Percentiles rank a stretch among this genome's conserved stretches.
phyloP scores from a whole-genome alignment of 2,329 filamentous ascomycete genomes.

The Colletotrichum lentis region DNA sequence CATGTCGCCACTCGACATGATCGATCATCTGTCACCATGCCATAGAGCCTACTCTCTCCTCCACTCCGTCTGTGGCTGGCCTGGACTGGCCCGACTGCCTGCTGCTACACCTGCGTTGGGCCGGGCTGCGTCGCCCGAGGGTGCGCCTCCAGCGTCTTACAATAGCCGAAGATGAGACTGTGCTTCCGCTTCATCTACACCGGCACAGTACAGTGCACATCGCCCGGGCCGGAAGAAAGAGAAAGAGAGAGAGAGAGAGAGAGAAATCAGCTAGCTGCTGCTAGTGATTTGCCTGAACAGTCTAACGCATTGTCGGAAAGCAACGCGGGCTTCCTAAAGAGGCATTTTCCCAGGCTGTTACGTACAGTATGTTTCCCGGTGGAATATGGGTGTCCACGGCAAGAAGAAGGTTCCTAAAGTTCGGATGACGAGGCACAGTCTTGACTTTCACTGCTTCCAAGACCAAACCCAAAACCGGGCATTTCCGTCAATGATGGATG shows the following conservation, averaged over 20 bases:
- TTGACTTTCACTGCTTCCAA: slow-evolving; percentile 1
- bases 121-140: slow-evolving; percentile 10
- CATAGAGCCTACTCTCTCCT: neutral
- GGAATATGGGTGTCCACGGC: neutral
- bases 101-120: slow-evolving; percentile 4
- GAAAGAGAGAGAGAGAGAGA: no score
- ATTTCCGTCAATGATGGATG: slow-evolving; percentile 21
- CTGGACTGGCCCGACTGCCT: neutral
- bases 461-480: neutral
- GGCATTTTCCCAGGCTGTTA: slow-evolving; percentile 3
- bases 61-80: slow-evolving; percentile 3
- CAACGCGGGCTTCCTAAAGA: slow-evolving; percentile 15
- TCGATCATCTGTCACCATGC: neutral
- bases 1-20: neutral
- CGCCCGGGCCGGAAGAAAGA: no score
- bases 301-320: slow-evolving; percentile 7
- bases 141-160: slow-evolving; percentile 5
- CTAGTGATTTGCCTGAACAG: neutral
- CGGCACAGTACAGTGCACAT: neutral
- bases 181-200: neutral
- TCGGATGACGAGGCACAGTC: slow-evolving; percentile 27
- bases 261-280: no score
- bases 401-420: slow-evolving; percentile 14
- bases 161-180: slow-evolving; percentile 26
- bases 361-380: neutral